Percentiles rank a stretch among this genome's conserved stretches.
phyloP scores from a whole-genome alignment of 2,329 filamentous ascomycete genomes.

The Lomentospora prolificans region DNA sequence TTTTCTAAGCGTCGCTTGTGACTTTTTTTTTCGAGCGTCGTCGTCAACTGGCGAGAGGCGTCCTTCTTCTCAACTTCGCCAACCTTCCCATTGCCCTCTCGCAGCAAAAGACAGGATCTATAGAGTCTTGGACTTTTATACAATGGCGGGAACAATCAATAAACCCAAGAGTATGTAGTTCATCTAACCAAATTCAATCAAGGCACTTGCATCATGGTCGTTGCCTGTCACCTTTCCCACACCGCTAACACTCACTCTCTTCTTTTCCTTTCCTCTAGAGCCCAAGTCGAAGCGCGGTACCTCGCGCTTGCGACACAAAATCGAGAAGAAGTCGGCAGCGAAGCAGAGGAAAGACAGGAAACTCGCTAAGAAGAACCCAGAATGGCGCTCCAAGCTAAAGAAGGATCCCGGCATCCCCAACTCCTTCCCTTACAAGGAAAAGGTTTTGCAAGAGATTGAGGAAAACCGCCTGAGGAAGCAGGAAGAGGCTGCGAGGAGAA shows the following conservation, averaged over 20 bases:
- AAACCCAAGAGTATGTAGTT: conserved; percentile 46
- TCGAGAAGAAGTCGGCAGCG: conserved; percentile 79
- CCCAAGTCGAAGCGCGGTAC: conserved; percentile 89
- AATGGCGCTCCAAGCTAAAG: conserved; percentile 92
- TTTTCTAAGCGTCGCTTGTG: conserved; percentile 8
- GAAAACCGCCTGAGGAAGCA: conserved; percentile 72
- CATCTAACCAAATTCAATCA: neutral
- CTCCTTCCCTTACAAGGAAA: conserved; percentile 95
- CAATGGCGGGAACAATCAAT: conserved; percentile 44
- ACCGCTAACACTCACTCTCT: conserved; percentile 1
- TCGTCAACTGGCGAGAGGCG: neutral
- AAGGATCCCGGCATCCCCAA: conserved; percentile 98
- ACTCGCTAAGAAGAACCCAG: conserved; percentile 86
- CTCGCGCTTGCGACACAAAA: conserved; percentile 87
- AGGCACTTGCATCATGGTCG: neutral
- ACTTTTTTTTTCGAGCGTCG: conserved; percentile 2
- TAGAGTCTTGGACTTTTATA: conserved; percentile 9
- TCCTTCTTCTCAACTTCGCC: neutral
- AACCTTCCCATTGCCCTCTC: neutral
- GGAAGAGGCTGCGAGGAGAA: conserved; percentile 63
- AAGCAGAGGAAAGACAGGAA: conserved; percentile 90
- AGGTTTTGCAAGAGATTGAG: conserved; percentile 88
- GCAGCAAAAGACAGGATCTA: neutral
- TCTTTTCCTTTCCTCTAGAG: conserved; percentile 41
- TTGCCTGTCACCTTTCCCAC: too few species aligned